Evolutionary conservation across 192 early-diverging fungal genomes (phyloP), one percentile per base, ranked within the genome.

Genomic region (Backusella tarrabulga): DNA sequence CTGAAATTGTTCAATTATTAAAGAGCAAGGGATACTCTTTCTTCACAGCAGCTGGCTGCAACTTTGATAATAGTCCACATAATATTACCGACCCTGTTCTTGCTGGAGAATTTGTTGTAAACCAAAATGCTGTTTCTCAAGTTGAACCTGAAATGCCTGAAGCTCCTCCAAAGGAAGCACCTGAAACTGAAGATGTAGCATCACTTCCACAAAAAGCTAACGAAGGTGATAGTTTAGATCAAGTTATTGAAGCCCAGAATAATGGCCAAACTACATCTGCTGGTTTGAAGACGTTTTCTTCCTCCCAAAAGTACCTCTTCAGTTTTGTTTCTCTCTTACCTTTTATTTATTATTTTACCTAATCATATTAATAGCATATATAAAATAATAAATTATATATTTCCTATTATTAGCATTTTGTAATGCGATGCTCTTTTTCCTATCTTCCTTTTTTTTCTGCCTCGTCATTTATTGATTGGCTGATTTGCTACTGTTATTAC

Each of bases 1-100:
- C 74, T 34, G 32, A 67, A 2, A 46, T 75, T 67, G 67, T 75
- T 19, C 12, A 44, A 44, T 34, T 44, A 14, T 42, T 75, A 7
- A 63, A 44, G n/a, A 34, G 38, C 1, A 75, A 68, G 35, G 74
- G 74, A 3, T 75, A 42, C 29, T 23, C 4, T 3, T 68, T 75
- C 63, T 19, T 4, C 12, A 75, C 74, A 9, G 63, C 74, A n/a
- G 74, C 74, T 44, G 66, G 26, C 1, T 75, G 74, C 67, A 46
- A 38, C 44, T 35, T 9, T 44, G 74, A 75, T 34, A 5, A 11
- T 1, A 46, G 35, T 0, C 74, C 74, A 32, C 74, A 75, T 34
- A 4, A 26, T 12, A 11, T 63, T 63, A 26, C 4, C 26, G 23
- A 29, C 4, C 56, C 56, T 63, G 23, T 23, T 11, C 21, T 63